Evolutionary conservation across 1,284 basidiomycete species (phyloP).

Genomic region (Ustilago trichophora): DNA sequence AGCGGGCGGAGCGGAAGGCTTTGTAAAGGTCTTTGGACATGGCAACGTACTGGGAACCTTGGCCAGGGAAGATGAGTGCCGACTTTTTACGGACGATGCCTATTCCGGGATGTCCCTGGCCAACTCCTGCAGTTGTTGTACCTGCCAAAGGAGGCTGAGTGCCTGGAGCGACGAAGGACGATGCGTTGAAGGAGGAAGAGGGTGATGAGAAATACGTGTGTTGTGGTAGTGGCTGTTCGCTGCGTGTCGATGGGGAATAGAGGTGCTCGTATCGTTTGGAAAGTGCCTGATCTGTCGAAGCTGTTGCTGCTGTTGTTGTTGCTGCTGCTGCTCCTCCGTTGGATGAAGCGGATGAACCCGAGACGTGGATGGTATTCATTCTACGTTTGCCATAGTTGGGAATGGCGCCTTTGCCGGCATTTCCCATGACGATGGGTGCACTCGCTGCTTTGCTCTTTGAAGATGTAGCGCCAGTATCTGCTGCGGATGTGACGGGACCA

Average conservation of each 20-base stretch:
- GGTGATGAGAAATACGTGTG: slow-evolving; percentile 63
- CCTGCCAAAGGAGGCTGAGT: slow-evolving; percentile 48
- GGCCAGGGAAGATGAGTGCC: slow-evolving; percentile 62
- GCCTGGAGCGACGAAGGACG: slow-evolving; percentile 54
- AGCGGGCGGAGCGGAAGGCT: slow-evolving; percentile 53
- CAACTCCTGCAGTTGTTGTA: slow-evolving; percentile 36
- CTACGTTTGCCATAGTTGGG: slow-evolving; percentile 55
- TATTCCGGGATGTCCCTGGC: slow-evolving; percentile 38
- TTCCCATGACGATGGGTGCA: slow-evolving; percentile 48
- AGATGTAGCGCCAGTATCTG: background rate
- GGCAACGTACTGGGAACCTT: slow-evolving; percentile 64
- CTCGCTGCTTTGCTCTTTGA: slow-evolving; percentile 11
- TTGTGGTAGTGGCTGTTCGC: slow-evolving; percentile 55
- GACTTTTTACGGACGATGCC: slow-evolving; percentile 54
- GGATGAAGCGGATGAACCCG: slow-evolving; percentile 7
- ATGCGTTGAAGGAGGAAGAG: slow-evolving; percentile 61
- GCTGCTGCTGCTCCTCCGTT: too few relatives aligned
- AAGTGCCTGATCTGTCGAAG: slow-evolving; percentile 11
- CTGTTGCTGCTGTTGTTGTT: too few relatives aligned
- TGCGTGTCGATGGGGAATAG: slow-evolving; percentile 43
- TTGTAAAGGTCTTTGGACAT: slow-evolving; percentile 64
- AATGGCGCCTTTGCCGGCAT: slow-evolving; percentile 60
- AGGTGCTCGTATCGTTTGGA: slow-evolving; percentile 22
- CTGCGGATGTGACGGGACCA: slow-evolving; percentile 16
- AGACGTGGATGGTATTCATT: slow-evolving; percentile 25